Base-by-base conservation (phyloP, 306 rosid genomes). In the Castanospermum australe region DNA sequence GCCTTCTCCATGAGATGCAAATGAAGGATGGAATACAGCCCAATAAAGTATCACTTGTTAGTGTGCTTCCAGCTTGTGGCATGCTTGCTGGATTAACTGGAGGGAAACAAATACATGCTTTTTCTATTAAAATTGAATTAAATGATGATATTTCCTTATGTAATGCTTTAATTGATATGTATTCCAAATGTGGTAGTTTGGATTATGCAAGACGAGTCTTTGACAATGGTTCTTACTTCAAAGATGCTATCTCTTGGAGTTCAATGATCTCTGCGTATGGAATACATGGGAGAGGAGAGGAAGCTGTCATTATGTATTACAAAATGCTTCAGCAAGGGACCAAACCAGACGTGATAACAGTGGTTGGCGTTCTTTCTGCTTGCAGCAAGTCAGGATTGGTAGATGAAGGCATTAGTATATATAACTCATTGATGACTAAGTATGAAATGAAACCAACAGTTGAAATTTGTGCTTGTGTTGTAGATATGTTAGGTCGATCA, bases 161-260 rank as follows among this genome's bases (percentile, higher is more conserved):
- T 59, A 94, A 92, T 86, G 92, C 98, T 47, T 71, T 94, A 33
- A 88, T 92, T 17, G 96, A 90, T 79, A 89, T 87, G 97, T 92
- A 92, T 61, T 82, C 92, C 50, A 94, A 90, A 84, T 90, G 98
- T 66, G 97, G 98, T 81, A 87, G 84, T 83, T 83, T 89, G 81
- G 89, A 79, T 64, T 83, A 81, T 52, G 93, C 92, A 13, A 86
- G 81, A 83, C 62, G 65, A 39, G 84, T 89, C 8, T 94, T 94
- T 35, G 91, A 89, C 32, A 75, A 82, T 67, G 86, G 67, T 42
- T 85, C 89, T 59, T 85, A 77, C 68, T 36, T 33, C 52, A 87
- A 82, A 78, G 93, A 92, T 81, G 70, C 84, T 38, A 86, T 92
- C 71, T 89, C 96, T 36, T 94, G 97, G 94, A 85, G 94, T 76